These are phyloP conservation scores for Colletotrichum sp. DNA, from an alignment of 2,329 filamentous ascomycete species.

Conservation along the genomic window DNA sequence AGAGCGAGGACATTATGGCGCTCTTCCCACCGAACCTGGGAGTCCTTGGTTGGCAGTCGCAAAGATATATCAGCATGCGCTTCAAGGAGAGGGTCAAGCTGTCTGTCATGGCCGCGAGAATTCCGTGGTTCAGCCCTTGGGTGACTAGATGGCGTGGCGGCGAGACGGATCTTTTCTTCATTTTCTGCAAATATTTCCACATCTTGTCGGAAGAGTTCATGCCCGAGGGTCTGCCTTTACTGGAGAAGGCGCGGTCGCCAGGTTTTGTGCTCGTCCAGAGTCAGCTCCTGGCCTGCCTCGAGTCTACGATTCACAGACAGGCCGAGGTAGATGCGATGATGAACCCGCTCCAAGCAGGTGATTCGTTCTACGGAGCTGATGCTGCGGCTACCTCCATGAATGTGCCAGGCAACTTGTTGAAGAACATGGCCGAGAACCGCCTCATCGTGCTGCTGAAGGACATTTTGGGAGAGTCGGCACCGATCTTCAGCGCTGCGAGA, in stretches of 20 bases:
- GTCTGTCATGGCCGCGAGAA: slow-evolving; percentile 71
- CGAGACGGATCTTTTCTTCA: slow-evolving; percentile 89
- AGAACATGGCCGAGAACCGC: slow-evolving; percentile 88
- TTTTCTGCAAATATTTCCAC: slow-evolving; percentile 89
- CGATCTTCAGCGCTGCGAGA: slow-evolving; percentile 49
- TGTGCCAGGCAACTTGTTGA: slow-evolving; percentile 71
- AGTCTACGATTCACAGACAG: slow-evolving; percentile 84
- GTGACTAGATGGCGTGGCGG: slow-evolving; percentile 83
- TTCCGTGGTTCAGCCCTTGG: slow-evolving; percentile 90
- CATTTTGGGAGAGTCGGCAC: slow-evolving; percentile 63
- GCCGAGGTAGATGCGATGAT: slow-evolving; percentile 54
- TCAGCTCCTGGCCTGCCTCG: slow-evolving; percentile 79
- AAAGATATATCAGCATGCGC: slow-evolving; percentile 52
- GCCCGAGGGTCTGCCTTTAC: slow-evolving; percentile 56
- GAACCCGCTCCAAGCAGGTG: slow-evolving; percentile 45
- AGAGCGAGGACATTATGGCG: slow-evolving; percentile 69
- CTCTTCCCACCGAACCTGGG: slow-evolving; percentile 73
- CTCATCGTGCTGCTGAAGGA: slow-evolving; percentile 84
- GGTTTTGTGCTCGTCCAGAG: slow-evolving; percentile 82
- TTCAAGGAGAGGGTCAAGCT: slow-evolving; percentile 70
- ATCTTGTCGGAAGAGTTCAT: slow-evolving; percentile 78
- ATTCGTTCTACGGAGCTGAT: slow-evolving; percentile 62
- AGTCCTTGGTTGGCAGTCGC: slow-evolving; percentile 61
- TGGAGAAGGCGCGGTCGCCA: slow-evolving; percentile 69
- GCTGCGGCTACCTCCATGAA: slow-evolving; percentile 68